Conservation (phyloP, 163 green algal species). For the Scenedesmus sp. region DNA sequence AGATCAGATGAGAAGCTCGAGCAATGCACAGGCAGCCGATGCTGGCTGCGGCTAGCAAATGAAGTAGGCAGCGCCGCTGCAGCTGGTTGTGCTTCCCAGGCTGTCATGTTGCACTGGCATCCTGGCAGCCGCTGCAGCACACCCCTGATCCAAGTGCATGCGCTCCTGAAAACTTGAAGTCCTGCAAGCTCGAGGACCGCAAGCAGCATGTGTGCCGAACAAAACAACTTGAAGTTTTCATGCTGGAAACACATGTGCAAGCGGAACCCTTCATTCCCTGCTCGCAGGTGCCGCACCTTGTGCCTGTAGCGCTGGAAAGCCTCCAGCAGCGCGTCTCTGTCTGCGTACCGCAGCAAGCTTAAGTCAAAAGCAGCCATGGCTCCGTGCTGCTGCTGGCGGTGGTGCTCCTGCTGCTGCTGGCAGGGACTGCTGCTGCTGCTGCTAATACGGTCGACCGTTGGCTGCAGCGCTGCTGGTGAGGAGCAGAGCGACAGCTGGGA, state of each 20-base stretch:
- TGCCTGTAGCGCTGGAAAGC: conserved; percentile 59
- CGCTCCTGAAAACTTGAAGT: not conserved
- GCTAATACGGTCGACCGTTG: not conserved
- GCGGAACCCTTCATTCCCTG: not conserved
- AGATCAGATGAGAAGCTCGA: not conserved
- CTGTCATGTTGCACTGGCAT: too few species aligned
- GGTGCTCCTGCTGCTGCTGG: not conserved
- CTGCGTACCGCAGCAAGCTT: conserved; percentile 56
- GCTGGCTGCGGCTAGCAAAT: not conserved
- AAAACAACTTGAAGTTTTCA: too few species aligned
- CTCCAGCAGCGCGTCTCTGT: conserved; percentile 67
- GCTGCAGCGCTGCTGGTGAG: not conserved
- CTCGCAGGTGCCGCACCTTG: conserved; percentile 45
- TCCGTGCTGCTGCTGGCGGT: too few species aligned
- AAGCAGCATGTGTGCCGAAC: not conserved
- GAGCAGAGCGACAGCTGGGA: conserved; percentile 1
- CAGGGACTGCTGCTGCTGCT: conserved; percentile 8
- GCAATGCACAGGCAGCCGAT: not conserved
- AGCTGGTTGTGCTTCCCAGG: not conserved
- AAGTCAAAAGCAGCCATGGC: conserved; percentile 57
- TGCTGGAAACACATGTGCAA: not conserved
- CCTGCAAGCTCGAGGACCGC: too few species aligned
- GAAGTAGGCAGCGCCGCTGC: not conserved
- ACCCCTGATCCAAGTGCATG: not conserved
- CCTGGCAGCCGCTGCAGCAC: not conserved